Evolutionary conservation across 108 stramenopile species (phyloP), one percentile per base, ranked within the genome.

Genomic region (Fistulifera pelliculosa): DNA sequence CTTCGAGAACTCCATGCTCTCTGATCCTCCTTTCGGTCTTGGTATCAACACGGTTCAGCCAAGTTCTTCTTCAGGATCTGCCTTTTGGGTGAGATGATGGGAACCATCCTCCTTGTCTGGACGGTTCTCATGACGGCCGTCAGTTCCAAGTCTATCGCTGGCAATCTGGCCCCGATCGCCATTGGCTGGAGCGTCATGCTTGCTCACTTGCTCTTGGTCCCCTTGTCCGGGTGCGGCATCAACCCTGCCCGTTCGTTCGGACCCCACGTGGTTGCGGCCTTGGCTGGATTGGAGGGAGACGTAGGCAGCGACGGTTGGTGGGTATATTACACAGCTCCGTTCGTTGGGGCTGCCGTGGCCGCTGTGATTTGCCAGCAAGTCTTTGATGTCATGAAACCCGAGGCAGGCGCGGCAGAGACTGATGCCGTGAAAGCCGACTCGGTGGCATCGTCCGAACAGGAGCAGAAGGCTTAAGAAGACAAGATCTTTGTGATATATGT

Each of bases 221-320:
- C 79, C 12, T 69, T 80, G 38, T 75, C 79, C 12, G 79, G 79
- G n/a, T 74, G 73, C 40, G 74, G 74, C 19, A 58, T 80, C 48
- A 80, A 80, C 43, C 79, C 79, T 27, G 71, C 79, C n/a, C 67
- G 79, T 13, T 56, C 54, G 5, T 75, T 76, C 28, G 79, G 79
- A 31, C 79, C 79, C 0, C 25, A 64, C 15, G 25, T 75, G n/a
- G 71, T 80, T 52, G 51, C 60, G n/a, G 24, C 40, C 23, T 41
- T 76, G 49, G 73, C 65, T 25, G 52, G 59, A 14, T 45, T 50
- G 43, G 40, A 1, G 8, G 31, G 0, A 49, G 56, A 55, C 18
- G 26, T 68, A 17, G 43, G 54, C 38, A 17, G 38, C 50, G 31
- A 35, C 6, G 31, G 31, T 8, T 44, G 42, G 44, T 68, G 77